phyloP scores from a whole-genome alignment of 352 stramenopile species.

The Hyaloperonospora arabidopsidis region DNA sequence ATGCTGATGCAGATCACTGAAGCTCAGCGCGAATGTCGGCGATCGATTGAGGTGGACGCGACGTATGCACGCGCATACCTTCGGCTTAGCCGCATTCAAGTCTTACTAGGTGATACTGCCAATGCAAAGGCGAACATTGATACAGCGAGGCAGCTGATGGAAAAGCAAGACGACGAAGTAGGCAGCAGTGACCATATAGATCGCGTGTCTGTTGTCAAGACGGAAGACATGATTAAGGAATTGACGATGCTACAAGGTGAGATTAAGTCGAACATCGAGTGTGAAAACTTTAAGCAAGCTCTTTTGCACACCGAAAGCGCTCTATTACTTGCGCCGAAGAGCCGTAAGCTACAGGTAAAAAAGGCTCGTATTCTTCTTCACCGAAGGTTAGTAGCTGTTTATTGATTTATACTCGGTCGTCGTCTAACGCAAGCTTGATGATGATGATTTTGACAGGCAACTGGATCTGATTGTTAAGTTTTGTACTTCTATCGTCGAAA shows the following conservation, averaged over 20 bases:
- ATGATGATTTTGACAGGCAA: slow-evolving; percentile 30
- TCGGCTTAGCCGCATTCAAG: slow-evolving; percentile 56
- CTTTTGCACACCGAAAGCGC: slow-evolving; percentile 44
- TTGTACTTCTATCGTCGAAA: slow-evolving; percentile 43
- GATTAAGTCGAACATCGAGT: slow-evolving; percentile 54
- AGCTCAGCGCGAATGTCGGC: slow-evolving; percentile 56
- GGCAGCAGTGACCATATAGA: slow-evolving; percentile 32
- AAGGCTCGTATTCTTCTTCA: slow-evolving; percentile 57
- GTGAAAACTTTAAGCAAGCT: slow-evolving; percentile 38
- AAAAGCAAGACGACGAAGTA: slow-evolving; percentile 11
- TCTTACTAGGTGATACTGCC: slow-evolving; percentile 51
- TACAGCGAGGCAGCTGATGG: slow-evolving; percentile 41
- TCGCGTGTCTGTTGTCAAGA: slow-evolving; percentile 39
- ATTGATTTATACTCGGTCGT: background rate
- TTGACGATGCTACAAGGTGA: slow-evolving; percentile 39
- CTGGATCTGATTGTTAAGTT: slow-evolving; percentile 32
- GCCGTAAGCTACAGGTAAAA: slow-evolving; percentile 48
- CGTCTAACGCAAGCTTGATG: slow-evolving; percentile 1
- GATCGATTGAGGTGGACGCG: slow-evolving; percentile 58
- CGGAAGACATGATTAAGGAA: slow-evolving; percentile 43
- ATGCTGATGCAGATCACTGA: slow-evolving; percentile 70
- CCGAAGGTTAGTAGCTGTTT: slow-evolving; percentile 44
- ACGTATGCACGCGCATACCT: slow-evolving; percentile 69
- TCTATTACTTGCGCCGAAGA: slow-evolving; percentile 41
- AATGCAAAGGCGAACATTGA: slow-evolving; percentile 44